These are phyloP conservation scores for Lactifluus volemus DNA, from an alignment of 768 basidiomycete genomes.

Conservation along the genomic window DNA sequence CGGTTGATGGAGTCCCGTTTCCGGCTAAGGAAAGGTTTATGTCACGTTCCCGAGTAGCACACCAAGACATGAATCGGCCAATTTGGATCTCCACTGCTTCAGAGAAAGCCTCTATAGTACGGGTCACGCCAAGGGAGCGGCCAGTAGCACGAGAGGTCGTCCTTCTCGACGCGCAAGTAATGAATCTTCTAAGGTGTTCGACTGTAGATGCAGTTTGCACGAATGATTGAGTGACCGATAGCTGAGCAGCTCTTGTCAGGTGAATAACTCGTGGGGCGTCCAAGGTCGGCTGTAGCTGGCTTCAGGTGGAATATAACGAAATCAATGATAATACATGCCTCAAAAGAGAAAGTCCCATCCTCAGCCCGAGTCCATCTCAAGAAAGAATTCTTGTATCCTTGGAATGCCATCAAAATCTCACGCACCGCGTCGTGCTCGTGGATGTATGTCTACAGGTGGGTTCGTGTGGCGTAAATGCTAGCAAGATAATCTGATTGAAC, in stretches of 20 bases:
- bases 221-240: slow-evolving; percentile 54
- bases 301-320: background rate
- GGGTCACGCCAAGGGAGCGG: slow-evolving; percentile 29
- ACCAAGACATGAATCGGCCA: slow-evolving; percentile 56
- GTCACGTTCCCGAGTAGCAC: slow-evolving; percentile 54
- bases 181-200: slow-evolving; percentile 55
- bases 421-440: slow-evolving; percentile 69
- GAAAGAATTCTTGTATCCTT: slow-evolving; percentile 60
- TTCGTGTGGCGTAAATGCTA: slow-evolving; percentile 13
- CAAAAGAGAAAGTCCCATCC: slow-evolving; percentile 27
- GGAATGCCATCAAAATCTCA: slow-evolving; percentile 66
- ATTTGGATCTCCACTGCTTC: slow-evolving; percentile 62
- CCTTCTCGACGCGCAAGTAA: slow-evolving; percentile 36
- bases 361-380: slow-evolving; percentile 28
- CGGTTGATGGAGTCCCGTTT: slow-evolving; percentile 34
- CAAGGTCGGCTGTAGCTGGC: slow-evolving; percentile 34
- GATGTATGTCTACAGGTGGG: slow-evolving; percentile 47
- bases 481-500: slow-evolving; percentile 15
- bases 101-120: slow-evolving; percentile 74
- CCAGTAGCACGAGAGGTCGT: slow-evolving; percentile 16
- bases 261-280: slow-evolving; percentile 55
- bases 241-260: slow-evolving; percentile 55
- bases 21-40: slow-evolving; percentile 56
- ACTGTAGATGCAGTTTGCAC: slow-evolving; percentile 51
- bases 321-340: slow-evolving; percentile 16